Evolutionary conservation across 2,329 filamentous ascomycete genomes (phyloP), one percentile per base, ranked within the genome.

Genomic region (Penicillium janthinellum): DNA sequence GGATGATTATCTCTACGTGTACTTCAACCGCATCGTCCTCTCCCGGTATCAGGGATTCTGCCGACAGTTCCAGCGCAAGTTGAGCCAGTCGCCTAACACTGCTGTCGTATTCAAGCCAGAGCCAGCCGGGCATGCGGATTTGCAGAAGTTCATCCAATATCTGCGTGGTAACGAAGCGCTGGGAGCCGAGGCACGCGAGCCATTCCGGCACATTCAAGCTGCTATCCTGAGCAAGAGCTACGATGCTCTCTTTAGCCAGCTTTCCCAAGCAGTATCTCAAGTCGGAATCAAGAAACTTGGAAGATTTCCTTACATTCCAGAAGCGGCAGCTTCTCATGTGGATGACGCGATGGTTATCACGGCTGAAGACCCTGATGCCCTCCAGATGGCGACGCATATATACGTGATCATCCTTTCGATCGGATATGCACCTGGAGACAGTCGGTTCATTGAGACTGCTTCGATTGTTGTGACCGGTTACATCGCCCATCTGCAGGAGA

Each of bases 1-100:
- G 89, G 91, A 96, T 66, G 94, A 98, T 70, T 87, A 89, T 68
- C 82, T 97, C 17, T 96, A 95, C 74, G 88, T 89, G 38, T 88
- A 93, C 73, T 95, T 95, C 80, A 97, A 96, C 71, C 88, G 90
- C n/a, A 80, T 94, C 5, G 78, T 97, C 10, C 85, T 93, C 56
- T 86, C 87, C 2, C 89, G 94, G 67, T 94, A 96, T 72, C 90
- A 94, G 67, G 79, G 81, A 3, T 96, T 90, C 70, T 77, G 79
- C 64, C 73, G 76, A 49, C 77, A 80, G 54, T 77, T 79, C 47
- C 72, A 74, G 49, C 71, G 74, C 45, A 80, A 77, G 62, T 60
- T 81, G 8, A 74, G 78, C 91, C 57, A 84, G 66, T 79, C 85
- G 11, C 76, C 84, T 17, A 82, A 83, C 37, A 76, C 83, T 17